phyloP scores from a whole-genome alignment of 176 grass and related monocot species.

The Rhipidocladum racemiflorum region DNA sequence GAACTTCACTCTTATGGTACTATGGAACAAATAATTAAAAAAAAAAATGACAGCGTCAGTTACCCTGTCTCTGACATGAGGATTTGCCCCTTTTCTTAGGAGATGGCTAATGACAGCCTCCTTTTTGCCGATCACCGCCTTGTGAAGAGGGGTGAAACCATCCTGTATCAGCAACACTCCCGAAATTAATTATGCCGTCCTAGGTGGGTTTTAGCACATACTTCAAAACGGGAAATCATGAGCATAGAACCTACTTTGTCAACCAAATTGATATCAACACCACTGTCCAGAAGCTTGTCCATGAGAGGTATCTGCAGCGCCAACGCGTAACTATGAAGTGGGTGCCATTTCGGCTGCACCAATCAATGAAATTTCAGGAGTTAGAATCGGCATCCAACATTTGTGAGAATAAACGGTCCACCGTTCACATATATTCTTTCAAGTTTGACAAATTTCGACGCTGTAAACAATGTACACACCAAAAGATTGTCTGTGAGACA shows the following conservation, averaged over 20 bases:
- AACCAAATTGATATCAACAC: slow-evolving; percentile 65
- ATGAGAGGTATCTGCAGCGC: slow-evolving; percentile 79
- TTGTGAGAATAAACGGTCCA: neutral
- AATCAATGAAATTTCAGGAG: slow-evolving; percentile 12
- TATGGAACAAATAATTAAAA: neutral
- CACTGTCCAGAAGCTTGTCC: slow-evolving; percentile 73
- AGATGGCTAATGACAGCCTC: slow-evolving; percentile 95
- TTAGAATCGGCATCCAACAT: slow-evolving; percentile 7
- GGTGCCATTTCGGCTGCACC: slow-evolving; percentile 83
- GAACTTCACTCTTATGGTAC: neutral
- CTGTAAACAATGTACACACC: neutral
- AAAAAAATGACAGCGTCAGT: neutral
- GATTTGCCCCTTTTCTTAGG: slow-evolving; percentile 78
- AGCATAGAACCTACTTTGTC: slow-evolving; percentile 42
- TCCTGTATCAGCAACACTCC: slow-evolving; percentile 54
- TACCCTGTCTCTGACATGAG: slow-evolving; percentile 81
- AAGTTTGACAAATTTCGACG: neutral
- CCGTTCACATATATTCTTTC: neutral
- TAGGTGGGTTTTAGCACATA: neutral
- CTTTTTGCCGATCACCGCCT: slow-evolving; percentile 82
- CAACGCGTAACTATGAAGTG: slow-evolving; percentile 63
- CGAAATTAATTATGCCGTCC: neutral
- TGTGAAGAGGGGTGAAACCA: slow-evolving; percentile 82
- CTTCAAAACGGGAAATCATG: neutral
- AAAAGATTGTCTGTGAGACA: neutral